Percentiles rank a stretch among this genome's conserved stretches.
Evolutionary conservation across 768 basidiomycete genomes (phyloP).

Genomic region (Termitomyces titanicus): DNA sequence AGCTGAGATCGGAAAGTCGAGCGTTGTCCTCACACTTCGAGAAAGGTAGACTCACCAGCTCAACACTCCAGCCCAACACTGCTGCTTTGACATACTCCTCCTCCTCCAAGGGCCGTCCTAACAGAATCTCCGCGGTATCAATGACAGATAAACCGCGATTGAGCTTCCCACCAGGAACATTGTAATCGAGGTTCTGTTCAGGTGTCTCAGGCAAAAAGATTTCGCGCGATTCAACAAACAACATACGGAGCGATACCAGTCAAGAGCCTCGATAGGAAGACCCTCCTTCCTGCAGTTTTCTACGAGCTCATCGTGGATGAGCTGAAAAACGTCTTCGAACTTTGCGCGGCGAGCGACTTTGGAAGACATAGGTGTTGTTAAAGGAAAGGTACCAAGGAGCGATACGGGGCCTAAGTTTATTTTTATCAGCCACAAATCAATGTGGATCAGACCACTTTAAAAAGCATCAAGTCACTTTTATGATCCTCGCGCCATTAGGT

Average conservation of each 20-base stretch:
- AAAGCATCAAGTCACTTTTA: too few species aligned
- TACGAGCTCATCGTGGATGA: slow-evolving; percentile 76
- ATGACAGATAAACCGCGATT: slow-evolving; percentile 97
- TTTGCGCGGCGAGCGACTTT: slow-evolving; percentile 40
- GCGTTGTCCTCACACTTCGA: neutral
- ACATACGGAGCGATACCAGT: slow-evolving; percentile 81
- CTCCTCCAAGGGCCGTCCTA: slow-evolving; percentile 63
- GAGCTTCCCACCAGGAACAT: slow-evolving; percentile 94
- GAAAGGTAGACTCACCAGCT: slow-evolving; percentile 60
- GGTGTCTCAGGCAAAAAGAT: neutral
- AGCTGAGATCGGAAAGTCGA: slow-evolving; percentile 46
- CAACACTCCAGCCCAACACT: slow-evolving; percentile 92
- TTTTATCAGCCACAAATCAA: neutral
- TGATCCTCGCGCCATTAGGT: too few species aligned
- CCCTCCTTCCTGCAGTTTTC: slow-evolving; percentile 60
- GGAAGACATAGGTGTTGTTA: slow-evolving; percentile 12
- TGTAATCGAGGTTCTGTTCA: slow-evolving; percentile 79
- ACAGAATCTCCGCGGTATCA: slow-evolving; percentile 87
- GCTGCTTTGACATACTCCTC: slow-evolving; percentile 89
- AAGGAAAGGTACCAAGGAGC: neutral
- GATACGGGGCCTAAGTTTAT: neutral
- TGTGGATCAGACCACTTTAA: slow-evolving; percentile 3
- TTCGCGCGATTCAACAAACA: neutral
- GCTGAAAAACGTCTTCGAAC: slow-evolving; percentile 72
- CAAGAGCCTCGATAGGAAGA: slow-evolving; percentile 81